A percentile compares a stretch with the other conserved stretches of the same genome.
Conservation (phyloP, 2,329 filamentous ascomycete genomes). For the Sclerotinia nivalis region DNA sequence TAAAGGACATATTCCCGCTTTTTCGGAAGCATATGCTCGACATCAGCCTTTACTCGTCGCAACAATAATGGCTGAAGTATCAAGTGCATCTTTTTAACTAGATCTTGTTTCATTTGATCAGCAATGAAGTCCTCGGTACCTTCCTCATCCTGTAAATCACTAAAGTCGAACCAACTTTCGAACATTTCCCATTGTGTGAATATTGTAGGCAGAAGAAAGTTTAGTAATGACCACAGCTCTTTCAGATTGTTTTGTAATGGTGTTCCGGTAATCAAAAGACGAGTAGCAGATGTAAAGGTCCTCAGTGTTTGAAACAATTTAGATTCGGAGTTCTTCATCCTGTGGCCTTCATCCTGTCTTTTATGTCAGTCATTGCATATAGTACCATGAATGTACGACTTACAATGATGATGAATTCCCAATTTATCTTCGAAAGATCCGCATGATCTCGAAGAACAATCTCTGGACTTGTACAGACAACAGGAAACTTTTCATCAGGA, state of each 20-base stretch:
- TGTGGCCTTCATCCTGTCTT: conserved; percentile 82
- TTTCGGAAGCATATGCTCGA: conserved; percentile 86
- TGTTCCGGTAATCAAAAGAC: conserved; percentile 90
- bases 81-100: conserved; percentile 86
- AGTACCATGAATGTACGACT: conserved; percentile 36
- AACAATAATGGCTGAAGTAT: conserved; percentile 90
- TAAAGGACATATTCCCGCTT: conserved; percentile 97
- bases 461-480: conserved; percentile 94
- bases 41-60: conserved; percentile 87
- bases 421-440: conserved; percentile 78
- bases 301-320: conserved; percentile 86
- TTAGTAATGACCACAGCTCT: conserved; percentile 90
- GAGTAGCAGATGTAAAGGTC: conserved; percentile 84
- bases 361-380: conserved; percentile 27
- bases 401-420: conserved; percentile 97
- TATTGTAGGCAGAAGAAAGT: conserved; percentile 89
- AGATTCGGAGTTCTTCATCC: conserved; percentile 95
- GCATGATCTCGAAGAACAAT: conserved; percentile 91
- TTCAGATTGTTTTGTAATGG: conserved; percentile 94
- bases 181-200: conserved; percentile 94
- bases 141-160: conserved; percentile 80
- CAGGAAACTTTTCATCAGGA: conserved; percentile 70
- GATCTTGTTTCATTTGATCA: conserved; percentile 72
- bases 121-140: conserved; percentile 76
- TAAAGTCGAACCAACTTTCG: conserved; percentile 96